These are phyloP conservation scores for Erigeron philadelphicus DNA, from an alignment of 140 eudicot genomes.

Conservation along the genomic window DNA sequence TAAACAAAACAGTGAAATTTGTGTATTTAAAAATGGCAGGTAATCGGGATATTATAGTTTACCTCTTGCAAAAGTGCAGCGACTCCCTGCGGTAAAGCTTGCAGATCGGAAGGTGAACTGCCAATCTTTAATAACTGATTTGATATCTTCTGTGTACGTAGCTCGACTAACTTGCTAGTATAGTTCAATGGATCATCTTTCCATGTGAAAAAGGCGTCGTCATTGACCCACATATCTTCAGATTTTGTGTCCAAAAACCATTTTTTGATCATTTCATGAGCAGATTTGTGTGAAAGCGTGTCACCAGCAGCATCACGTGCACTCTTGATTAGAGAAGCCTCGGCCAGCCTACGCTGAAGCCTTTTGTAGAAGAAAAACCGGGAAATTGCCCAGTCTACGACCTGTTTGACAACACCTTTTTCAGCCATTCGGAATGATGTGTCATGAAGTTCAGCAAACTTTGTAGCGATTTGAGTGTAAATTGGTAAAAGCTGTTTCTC, in stretches of 20 bases:
- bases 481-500: slow-evolving; percentile 86
- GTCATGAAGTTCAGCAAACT: slow-evolving; percentile 91
- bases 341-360: slow-evolving; percentile 57
- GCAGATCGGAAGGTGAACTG: slow-evolving; percentile 52
- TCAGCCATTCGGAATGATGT: slow-evolving; percentile 90
- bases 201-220: slow-evolving; percentile 70
- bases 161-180: slow-evolving; percentile 46
- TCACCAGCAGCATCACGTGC: slow-evolving; percentile 67
- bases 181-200: slow-evolving; percentile 51
- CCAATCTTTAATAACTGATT: slow-evolving; percentile 52
- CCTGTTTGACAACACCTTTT: slow-evolving; percentile 66
- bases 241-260: slow-evolving; percentile 57
- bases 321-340: slow-evolving; percentile 50
- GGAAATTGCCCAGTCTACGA: slow-evolving; percentile 68
- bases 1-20: background rate
- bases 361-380: slow-evolving; percentile 70
- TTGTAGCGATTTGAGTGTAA: slow-evolving; percentile 94
- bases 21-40: background rate
- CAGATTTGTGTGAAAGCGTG: slow-evolving; percentile 49
- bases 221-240: slow-evolving; percentile 50
- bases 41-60: background rate
- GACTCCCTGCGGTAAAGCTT: slow-evolving; percentile 73
- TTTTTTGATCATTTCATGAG: slow-evolving; percentile 54
- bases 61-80: slow-evolving; percentile 71
- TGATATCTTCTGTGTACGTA: slow-evolving; percentile 54